Percentiles rank a stretch among this genome's conserved stretches.
These are phyloP conservation scores for Geranomyces michiganensis DNA, from an alignment of 192 early-diverging fungal species.

Conservation along the genomic window DNA sequence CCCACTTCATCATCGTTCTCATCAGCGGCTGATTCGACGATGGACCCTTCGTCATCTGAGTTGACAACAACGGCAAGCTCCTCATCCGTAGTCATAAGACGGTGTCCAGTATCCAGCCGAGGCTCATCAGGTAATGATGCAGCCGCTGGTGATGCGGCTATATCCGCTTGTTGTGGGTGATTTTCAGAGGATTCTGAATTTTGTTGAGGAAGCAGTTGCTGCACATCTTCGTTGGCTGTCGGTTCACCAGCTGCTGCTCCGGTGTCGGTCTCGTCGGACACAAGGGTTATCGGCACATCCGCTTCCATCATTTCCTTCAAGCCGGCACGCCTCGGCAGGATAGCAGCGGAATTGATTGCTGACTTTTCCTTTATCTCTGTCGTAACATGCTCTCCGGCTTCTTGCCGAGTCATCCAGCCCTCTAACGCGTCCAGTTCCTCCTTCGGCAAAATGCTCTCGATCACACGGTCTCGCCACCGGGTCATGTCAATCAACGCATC, in stretches of 20 bases:
- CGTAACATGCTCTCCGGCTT: neutral
- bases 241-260: neutral
- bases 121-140: too few species aligned
- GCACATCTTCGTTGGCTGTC: neutral
- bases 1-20: neutral
- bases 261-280: neutral
- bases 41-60: slow-evolving; percentile 28
- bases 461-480: slow-evolving; percentile 50
- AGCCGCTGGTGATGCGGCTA: too few species aligned
- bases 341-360: neutral
- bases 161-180: neutral
- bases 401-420: slow-evolving; percentile 10
- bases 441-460: slow-evolving; percentile 42
- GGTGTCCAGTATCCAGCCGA: too few species aligned
- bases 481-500: slow-evolving; percentile 35
- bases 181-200: neutral
- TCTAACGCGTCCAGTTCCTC: slow-evolving; percentile 18
- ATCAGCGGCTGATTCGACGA: neutral
- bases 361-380: neutral
- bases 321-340: too few species aligned
- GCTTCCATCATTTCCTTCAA: too few species aligned
- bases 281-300: too few species aligned
- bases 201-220: slow-evolving; percentile 2
- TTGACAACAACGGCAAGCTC: slow-evolving; percentile 13
- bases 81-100: slow-evolving; percentile 2